phyloP scores from a whole-genome alignment of 2,329 filamentous ascomycete species.

The Erysiphe pulchra region DNA sequence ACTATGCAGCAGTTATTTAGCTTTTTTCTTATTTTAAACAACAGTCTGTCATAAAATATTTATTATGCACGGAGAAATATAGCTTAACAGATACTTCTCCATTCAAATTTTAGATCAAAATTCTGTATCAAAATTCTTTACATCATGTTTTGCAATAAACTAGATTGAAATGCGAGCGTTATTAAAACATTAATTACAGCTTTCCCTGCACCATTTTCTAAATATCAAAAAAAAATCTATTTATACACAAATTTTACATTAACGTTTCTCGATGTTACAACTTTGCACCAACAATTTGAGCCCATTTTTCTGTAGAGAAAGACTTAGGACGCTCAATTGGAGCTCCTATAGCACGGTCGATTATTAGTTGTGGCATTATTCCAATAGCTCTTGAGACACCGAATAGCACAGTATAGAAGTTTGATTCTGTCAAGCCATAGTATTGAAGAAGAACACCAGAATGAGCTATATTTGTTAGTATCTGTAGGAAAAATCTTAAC shows the following conservation, averaged over 20 bases:
- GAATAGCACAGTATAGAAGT: slow-evolving; percentile 69
- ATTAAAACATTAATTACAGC: no score
- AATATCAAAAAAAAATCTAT: background rate
- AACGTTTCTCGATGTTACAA: slow-evolving; percentile 30
- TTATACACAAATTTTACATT: background rate
- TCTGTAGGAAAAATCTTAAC: background rate
- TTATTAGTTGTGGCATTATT: slow-evolving; percentile 80
- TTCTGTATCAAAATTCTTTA: no score
- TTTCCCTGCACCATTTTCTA: no score
- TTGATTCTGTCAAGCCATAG: slow-evolving; percentile 89
- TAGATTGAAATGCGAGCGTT: no score
- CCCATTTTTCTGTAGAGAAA: slow-evolving; percentile 92
- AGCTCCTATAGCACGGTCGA: slow-evolving; percentile 79
- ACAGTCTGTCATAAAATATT: no score
- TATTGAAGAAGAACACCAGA: slow-evolving; percentile 81
- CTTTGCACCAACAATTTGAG: slow-evolving; percentile 75
- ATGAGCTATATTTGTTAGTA: background rate
- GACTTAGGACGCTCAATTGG: slow-evolving; percentile 94
- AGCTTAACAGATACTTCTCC: no score
- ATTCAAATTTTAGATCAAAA: no score
- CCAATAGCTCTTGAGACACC: slow-evolving; percentile 50
- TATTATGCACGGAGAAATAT: no score
- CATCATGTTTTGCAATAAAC: no score
- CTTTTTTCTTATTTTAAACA: no score
- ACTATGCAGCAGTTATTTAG: no score